Evolutionary conservation across 768 basidiomycete genomes (phyloP), one percentile per base, ranked within the genome.

Genomic region (Amanita fuliginea): DNA sequence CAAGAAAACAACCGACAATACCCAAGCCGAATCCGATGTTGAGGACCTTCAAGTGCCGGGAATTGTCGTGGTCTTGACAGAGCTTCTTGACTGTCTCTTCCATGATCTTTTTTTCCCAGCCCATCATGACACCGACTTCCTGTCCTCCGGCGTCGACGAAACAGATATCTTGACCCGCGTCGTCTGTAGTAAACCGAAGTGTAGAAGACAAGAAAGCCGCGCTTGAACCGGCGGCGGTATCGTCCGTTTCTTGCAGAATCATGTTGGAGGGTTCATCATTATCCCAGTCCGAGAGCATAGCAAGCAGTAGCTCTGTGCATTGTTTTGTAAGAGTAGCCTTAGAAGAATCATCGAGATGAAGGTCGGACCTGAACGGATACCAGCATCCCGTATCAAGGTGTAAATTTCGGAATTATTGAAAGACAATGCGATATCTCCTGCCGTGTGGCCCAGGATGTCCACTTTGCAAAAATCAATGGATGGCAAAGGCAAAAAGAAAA

Each of bases 91-190:
- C 92, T 4, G 93, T 95, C 57, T 80, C 74, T 51, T 71, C 62
- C 96, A 98, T 98, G 58, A 98, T 89, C 6, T 67, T 74, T 40
- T 68, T 66, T 64, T 99, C 96, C 96, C 96, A 99, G 1, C 93
- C 91, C 96, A 99, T 99, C 96, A 99, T 99, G 4, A 99, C 95
- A 10, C 92, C 91, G n/a, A 94, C 77, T 52, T 92, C 85, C 55
- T 84, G 83, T 24, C 79, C 80, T 11, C 71, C 75, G 2, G 75
- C 69, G 52, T 74, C 66, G 46, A 90, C 59, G 45, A 88, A 65
- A 53, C 93, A 96, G 18, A 96, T 77, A 44, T 91, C 85, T 62
- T 93, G 90, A 1, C 86, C 90, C 32, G 75, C 63, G 28, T 74
- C 68, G 60, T 95, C 92, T 30, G 65, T 71, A 8, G 71, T 75